Evolutionary conservation across 2,329 filamentous ascomycete species (phyloP), one percentile per base, ranked within the genome.

Genomic region (Claviceps africana): DNA sequence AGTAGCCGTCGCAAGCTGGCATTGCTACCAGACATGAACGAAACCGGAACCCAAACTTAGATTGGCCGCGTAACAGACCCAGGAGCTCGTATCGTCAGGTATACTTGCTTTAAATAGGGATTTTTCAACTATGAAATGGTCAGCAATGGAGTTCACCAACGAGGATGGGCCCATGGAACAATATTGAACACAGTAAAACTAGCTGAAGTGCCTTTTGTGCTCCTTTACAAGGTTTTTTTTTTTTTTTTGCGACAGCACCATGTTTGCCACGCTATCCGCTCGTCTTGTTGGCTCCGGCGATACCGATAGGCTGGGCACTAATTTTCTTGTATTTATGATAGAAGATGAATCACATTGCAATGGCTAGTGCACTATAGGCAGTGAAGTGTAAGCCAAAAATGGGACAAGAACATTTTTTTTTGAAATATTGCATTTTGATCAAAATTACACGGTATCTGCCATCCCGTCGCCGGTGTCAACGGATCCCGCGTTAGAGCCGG

Each of bases 351-450:
- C 15, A 1, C 17, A n/a, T 37, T 37, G 9, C 9, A 17, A 37
- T 37, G n/a, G 35, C 35, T 37, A n/a, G 6, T 17, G 5, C 5
- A 25, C 25, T 25, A 37, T n/a, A 37, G 35, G 15, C n/a, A n/a
- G 17, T n/a, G 5, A 1, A 37, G 17, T n/a, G 15, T n/a, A n/a
- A 37, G 35, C 35, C n/a, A 37, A 4, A n/a, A n/a, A n/a, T n/a
- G 15, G 17, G 17, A 5, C 8, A 7, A 1, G 17, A 17, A 17
- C 3, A 2, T 22, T n/a, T 19, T n/a, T 22, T n/a, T 19, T n/a
- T 4, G 51, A 55, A 56, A 21, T 52, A 37, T 30, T 42, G 47
- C 17, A 37, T 35, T n/a, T 47, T 50, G 22, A 35, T 47, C 22
- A 47, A 51, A 47, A 51, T 51, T 48, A 44, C 30, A 19, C 19